These are phyloP conservation scores for Hemileccinum rubropunctum DNA, from an alignment of 768 basidiomycete species.

Conservation along the genomic window DNA sequence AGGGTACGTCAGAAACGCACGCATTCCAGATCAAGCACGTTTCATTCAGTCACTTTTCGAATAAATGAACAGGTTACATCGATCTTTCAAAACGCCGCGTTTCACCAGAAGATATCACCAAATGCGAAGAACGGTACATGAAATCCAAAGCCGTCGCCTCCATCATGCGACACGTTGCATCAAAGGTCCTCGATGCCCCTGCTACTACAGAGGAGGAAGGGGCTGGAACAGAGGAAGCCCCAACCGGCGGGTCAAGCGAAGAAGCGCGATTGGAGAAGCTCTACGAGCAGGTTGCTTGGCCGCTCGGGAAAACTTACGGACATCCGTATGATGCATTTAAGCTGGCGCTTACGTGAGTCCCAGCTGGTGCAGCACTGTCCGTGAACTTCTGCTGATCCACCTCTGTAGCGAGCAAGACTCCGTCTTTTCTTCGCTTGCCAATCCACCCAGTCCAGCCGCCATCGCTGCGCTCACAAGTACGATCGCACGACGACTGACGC, in stretches of 20 bases:
- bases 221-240: conserved; percentile 16
- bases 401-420: conserved; percentile 61
- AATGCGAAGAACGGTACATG: conserved; percentile 98
- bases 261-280: conserved; percentile 80
- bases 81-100: conserved; percentile 98
- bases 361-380: background rate
- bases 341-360: conserved; percentile 81
- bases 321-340: conserved; percentile 99
- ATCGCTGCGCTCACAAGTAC: conserved; percentile 67
- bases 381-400: too few species aligned
- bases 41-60: conserved; percentile 26
- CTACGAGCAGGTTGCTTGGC: conserved; percentile 93
- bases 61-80: conserved; percentile 67
- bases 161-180: conserved; percentile 88
- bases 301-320: conserved; percentile 86
- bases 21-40: background rate
- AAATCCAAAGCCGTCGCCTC: conserved; percentile 96
- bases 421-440: conserved; percentile 72
- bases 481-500: conserved; percentile 92
- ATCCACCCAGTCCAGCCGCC: conserved; percentile 55
- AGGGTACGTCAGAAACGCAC: conserved; percentile 53
- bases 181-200: conserved; percentile 49
- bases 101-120: conserved; percentile 96
- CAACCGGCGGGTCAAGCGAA: conserved; percentile 48
- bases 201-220: conserved; percentile 29